Evolutionary conservation across 345 rosid genomes (phyloP), one percentile per base, ranked within the genome.

Genomic region (Balakata baccata): DNA sequence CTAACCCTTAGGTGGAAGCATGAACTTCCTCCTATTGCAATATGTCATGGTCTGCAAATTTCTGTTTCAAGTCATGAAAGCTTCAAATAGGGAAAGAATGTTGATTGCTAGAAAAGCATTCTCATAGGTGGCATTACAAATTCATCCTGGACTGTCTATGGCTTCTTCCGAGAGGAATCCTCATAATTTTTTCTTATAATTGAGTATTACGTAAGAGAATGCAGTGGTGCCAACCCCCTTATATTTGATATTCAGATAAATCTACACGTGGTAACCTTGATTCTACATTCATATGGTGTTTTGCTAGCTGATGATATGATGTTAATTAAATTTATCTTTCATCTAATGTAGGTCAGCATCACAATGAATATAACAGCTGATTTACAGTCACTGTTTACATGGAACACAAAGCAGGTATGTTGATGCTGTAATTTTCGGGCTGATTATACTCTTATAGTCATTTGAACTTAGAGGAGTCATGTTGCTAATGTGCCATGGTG

Each of bases 321-420:
- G 46, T 56, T 65, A 50, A 70, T 56, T 25, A 34, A 53, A 39
- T 72, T 76, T 39, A 18, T 11, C 47, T 57, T 11, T 68, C 22
- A 16, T 64, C 58, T 34, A n/a, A 63, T 87, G 77, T 70, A 95
- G 99, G 96, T 96, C 76, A 91, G 97, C 88, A 72, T 96, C 80
- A 89, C 90, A 14, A 64, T 96, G 87, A 94, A 96, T 77, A 87
- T 96, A 80, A 57, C 93, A 37, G 97, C 97, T 16, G 94, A 96
- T 70, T 80, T 96, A 62, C 93, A 90, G 78, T 88, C 99, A 43
- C 72, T 93, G 47, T 96, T 91, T 80, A 91, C 97, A 56, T 93
- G 99, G 99, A 96, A 96, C 87, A 93, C 99, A 4, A 93, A 96
- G 77, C 98, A 93, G 97, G 99, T 96, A 78, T 70, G 69, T 70